Evolutionary conservation across 352 stramenopile genomes (phyloP).

Genomic region (Globisporangium abappressorium): DNA sequence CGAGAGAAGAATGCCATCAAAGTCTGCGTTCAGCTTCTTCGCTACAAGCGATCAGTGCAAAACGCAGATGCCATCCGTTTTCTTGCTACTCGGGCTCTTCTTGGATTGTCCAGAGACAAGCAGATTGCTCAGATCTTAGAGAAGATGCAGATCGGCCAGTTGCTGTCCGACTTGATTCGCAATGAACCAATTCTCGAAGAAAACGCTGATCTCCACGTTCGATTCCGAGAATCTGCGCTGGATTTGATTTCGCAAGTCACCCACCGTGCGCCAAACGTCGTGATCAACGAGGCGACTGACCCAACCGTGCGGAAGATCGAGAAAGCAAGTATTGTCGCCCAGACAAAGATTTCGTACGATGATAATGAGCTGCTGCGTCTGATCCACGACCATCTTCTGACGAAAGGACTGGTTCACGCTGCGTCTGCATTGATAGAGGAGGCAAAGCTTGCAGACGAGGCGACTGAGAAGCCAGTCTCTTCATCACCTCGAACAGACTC

Average conservation of each 20-base stretch:
- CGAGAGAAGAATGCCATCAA: slow-evolving; percentile 84
- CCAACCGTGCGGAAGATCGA: slow-evolving; percentile 86
- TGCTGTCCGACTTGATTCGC: slow-evolving; percentile 86
- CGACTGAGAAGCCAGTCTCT: slow-evolving; percentile 5
- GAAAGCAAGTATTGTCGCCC: slow-evolving; percentile 86
- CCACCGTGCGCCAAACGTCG: slow-evolving; percentile 71
- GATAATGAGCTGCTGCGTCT: slow-evolving; percentile 76
- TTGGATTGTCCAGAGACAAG: slow-evolving; percentile 80
- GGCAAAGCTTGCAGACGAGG: slow-evolving; percentile 33
- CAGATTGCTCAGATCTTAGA: slow-evolving; percentile 90
- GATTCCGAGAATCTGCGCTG: slow-evolving; percentile 83
- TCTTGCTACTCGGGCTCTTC: slow-evolving; percentile 71
- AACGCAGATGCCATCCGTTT: slow-evolving; percentile 85
- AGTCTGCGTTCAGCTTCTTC: slow-evolving; percentile 83
- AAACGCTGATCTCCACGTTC: slow-evolving; percentile 80
- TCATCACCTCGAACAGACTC: slow-evolving; percentile 17
- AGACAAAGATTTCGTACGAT: slow-evolving; percentile 86
- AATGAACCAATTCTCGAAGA: slow-evolving; percentile 83
- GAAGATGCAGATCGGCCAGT: slow-evolving; percentile 86
- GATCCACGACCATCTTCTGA: slow-evolving; percentile 81
- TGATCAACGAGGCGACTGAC: slow-evolving; percentile 87
- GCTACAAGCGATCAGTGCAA: slow-evolving; percentile 85
- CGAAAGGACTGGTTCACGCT: slow-evolving; percentile 60
- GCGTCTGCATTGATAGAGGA: slow-evolving; percentile 54
- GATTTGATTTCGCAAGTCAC: slow-evolving; percentile 88